Base-by-base conservation (phyloP, 257 asterid genomes). In the Galeopsis tetrahit region DNA sequence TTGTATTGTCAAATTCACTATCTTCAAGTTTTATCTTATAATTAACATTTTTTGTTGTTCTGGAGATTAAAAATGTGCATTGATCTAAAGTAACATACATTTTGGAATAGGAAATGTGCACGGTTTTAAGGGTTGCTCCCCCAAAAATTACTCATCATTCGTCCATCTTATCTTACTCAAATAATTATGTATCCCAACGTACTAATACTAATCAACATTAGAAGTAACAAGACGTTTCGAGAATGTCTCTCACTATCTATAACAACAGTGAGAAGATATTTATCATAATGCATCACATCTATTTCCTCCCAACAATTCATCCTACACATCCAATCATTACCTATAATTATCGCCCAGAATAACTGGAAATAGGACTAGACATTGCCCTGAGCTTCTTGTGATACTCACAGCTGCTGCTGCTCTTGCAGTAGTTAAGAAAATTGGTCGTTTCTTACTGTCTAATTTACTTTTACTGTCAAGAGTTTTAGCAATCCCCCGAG, bases 1-100 rank as follows among this genome's bases (percentile, higher is more conserved):
- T 68, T 64, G 15, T 42, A 44, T 62, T 74, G 52, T 77, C 66
- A 46, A 49, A 46, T 36, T 66, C 76, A 43, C 15, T 15, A 62
- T 42, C 17, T 63, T 68, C 59, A 2, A 34, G 42, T 43, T 7
- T 32, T 44, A 56, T 7, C 17, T 65, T 62, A 39, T 65, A 14
- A 34, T 33, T 42, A 63, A 70, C 46, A 53, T 66, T 58, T 3
- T 38, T 48, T 56, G 66, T 48, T 56, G 66, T 51, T 61, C 28
- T 13, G 3, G 2, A 13, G 31, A 60, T 60, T 60, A 60, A 21
- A 21, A 39, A 6, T 17, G 42, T 2, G 42, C n/a, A n/a, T n/a
- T n/a, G n/a, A n/a, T n/a, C n/a, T n/a, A n/a, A n/a, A n/a, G n/a
- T n/a, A n/a, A n/a, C n/a, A n/a, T n/a, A n/a, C n/a, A n/a, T n/a